Evolutionary conservation across 2,329 filamentous ascomycete genomes (phyloP).

Genomic region (Lachnellula hyalina): DNA sequence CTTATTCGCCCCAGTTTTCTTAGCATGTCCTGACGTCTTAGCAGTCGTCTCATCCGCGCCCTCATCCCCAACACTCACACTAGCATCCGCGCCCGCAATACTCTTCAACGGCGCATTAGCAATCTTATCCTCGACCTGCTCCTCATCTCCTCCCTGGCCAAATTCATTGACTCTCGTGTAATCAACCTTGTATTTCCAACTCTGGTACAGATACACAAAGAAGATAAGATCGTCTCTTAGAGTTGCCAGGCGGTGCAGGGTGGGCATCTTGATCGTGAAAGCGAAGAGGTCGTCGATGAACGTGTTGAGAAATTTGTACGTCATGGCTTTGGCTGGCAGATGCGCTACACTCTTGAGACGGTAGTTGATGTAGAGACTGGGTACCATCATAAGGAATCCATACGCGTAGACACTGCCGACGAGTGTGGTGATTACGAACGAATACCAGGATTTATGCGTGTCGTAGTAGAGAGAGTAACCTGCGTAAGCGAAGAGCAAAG

Average conservation of each 20-base stretch:
- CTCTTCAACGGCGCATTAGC: conserved; percentile 33
- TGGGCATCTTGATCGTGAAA: conserved; percentile 99
- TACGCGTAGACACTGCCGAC: conserved; percentile 97
- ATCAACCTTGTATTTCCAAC: conserved; percentile 87
- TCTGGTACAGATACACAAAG: conserved; percentile 95
- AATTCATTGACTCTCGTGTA: conserved; percentile 95
- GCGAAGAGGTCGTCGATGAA: conserved; percentile 99
- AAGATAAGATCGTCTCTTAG: conserved; percentile 96
- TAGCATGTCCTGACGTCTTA: conserved; percentile 45
- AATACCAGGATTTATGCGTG: conserved; percentile 96
- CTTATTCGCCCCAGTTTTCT: conserved; percentile 42
- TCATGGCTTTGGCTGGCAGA: conserved; percentile 95
- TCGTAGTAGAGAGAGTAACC: conserved; percentile 90
- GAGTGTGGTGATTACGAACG: conserved; percentile 88
- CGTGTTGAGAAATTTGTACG: conserved; percentile 96
- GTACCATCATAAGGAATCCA: conserved; percentile 99
- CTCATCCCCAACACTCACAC: conserved; percentile 25
- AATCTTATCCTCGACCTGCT: conserved; percentile 52
- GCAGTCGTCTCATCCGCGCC: conserved; percentile 30
- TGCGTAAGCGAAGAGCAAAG: conserved; percentile 83
- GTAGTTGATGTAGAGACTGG: conserved; percentile 97
- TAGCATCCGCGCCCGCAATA: conserved; percentile 17
- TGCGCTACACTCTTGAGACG: conserved; percentile 91
- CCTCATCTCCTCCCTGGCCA: conserved; percentile 94
- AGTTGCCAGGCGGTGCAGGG: conserved; percentile 85